Evolutionary conservation across 306 rosid species (phyloP).

Genomic region (Acacia melanoxylon): DNA sequence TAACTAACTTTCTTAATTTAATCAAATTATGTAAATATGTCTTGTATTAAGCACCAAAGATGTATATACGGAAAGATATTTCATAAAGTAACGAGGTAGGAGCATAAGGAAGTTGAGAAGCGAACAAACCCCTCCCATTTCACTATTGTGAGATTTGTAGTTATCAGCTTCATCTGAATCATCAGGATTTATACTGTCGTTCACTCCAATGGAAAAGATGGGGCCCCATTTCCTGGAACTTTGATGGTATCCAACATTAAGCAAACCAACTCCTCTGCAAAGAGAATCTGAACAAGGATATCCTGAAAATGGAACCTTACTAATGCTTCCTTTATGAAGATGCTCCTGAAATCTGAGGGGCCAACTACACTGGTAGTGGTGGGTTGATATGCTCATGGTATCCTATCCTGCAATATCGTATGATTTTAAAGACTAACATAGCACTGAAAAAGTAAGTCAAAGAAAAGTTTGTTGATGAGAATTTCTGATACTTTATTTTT

Average conservation of each 20-base stretch:
- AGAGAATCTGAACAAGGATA: constrained; percentile 37
- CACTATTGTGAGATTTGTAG: constrained; percentile 45
- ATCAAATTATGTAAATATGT: too few species aligned
- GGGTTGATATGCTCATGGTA: constrained; percentile 73
- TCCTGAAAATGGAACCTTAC: constrained; percentile 56
- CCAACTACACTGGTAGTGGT: constrained; percentile 69
- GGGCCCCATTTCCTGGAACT: constrained; percentile 51
- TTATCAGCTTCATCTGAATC: constrained; percentile 53
- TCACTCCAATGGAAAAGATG: constrained; percentile 40
- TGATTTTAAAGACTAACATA: neutral
- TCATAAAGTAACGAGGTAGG: constrained; percentile 28
- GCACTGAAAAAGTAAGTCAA: neutral
- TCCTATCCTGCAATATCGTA: constrained; percentile 43
- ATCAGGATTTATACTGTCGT: constrained; percentile 54
- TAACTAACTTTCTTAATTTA: too few species aligned
- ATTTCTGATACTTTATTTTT: neutral
- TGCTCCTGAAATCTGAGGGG: constrained; percentile 64
- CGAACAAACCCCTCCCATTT: constrained; percentile 56
- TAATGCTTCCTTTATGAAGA: constrained; percentile 42
- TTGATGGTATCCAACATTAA: constrained; percentile 44
- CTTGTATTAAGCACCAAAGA: too few species aligned
- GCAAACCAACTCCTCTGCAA: constrained; percentile 49
- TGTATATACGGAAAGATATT: neutral
- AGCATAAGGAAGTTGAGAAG: constrained; percentile 27
- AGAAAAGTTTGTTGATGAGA: neutral